Evolutionary conservation across 176 grass and related monocot species (phyloP).

Genomic region (Bromus sterilis): DNA sequence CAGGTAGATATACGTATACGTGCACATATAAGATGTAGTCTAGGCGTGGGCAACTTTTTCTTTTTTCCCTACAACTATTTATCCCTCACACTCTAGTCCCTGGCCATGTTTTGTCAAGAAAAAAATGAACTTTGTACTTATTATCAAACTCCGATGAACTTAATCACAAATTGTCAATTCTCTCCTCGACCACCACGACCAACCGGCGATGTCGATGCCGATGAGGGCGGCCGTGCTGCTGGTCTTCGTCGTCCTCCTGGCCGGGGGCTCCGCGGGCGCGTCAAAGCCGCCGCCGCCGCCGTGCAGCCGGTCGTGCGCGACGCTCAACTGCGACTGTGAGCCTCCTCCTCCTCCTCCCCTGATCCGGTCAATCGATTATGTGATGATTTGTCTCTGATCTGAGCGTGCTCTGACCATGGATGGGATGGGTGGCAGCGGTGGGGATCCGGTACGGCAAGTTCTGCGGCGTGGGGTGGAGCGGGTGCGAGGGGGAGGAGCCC

Average conservation of each 20-base stretch:
- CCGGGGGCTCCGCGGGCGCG: neutral
- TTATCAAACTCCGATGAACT: too few relatives aligned
- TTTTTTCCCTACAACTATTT: too few relatives aligned
- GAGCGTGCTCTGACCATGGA: neutral
- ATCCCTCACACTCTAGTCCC: too few relatives aligned
- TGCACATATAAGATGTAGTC: too few relatives aligned
- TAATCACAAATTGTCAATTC: too few relatives aligned
- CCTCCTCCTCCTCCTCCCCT: neutral
- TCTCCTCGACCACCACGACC: neutral
- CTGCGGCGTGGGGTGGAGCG: constrained; percentile 75
- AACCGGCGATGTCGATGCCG: neutral
- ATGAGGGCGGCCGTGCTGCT: neutral
- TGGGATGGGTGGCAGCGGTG: constrained; percentile 26
- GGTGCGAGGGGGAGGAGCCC: constrained; percentile 83
- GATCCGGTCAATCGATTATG: neutral
- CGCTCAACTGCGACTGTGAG: constrained; percentile 73
- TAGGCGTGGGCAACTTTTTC: too few relatives aligned
- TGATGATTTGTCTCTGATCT: neutral
- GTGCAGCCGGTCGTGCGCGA: constrained; percentile 71
- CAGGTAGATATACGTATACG: too few relatives aligned
- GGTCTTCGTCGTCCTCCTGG: neutral
- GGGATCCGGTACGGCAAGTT: constrained; percentile 86
- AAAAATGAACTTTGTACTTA: too few relatives aligned
- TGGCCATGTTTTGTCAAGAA: too few relatives aligned
- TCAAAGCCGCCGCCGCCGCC: constrained; percentile 12